phyloP scores from a whole-genome alignment of 2,329 filamentous ascomycete genomes.

The Cylindrodendrum hubeiense region DNA sequence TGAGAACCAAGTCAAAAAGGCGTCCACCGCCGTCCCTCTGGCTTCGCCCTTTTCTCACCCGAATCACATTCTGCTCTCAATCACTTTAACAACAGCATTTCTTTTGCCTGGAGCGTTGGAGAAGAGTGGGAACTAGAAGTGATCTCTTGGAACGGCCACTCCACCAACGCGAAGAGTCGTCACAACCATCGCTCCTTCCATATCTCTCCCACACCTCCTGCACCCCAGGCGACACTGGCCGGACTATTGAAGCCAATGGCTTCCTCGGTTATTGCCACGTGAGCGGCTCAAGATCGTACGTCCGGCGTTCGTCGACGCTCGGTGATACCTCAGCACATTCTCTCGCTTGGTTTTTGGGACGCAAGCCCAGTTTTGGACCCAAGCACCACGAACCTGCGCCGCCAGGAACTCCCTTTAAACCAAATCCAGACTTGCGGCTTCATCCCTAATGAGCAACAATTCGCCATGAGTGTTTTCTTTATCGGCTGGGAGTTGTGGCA shows the following conservation, averaged over 20 bases:
- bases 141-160: not conserved
- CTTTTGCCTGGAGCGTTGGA: not conserved
- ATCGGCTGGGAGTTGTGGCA: conserved; percentile 84
- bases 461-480: conserved; percentile 67
- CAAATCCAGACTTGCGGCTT: not conserved
- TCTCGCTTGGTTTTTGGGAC: conserved; percentile 26
- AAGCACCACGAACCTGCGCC: not conserved
- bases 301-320: not conserved
- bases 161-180: not conserved
- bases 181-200: conserved; percentile 4
- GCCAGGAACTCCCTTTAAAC: not conserved
- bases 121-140: not conserved
- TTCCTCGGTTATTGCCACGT: conserved; percentile 10
- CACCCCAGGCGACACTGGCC: not conserved
- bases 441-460: conserved; percentile 16
- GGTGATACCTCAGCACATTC: not conserved
- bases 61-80: not conserved
- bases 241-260: not conserved
- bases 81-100: not conserved
- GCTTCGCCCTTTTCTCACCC: not conserved
- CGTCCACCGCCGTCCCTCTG: not conserved
- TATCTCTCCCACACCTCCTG: not conserved
- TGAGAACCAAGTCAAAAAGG: not conserved
- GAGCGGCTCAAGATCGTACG: not conserved
- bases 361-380: conserved; percentile 32